phyloP scores from a whole-genome alignment of 495 filamentous ascomycete genomes.

The Trichocladium uniseriatum region DNA sequence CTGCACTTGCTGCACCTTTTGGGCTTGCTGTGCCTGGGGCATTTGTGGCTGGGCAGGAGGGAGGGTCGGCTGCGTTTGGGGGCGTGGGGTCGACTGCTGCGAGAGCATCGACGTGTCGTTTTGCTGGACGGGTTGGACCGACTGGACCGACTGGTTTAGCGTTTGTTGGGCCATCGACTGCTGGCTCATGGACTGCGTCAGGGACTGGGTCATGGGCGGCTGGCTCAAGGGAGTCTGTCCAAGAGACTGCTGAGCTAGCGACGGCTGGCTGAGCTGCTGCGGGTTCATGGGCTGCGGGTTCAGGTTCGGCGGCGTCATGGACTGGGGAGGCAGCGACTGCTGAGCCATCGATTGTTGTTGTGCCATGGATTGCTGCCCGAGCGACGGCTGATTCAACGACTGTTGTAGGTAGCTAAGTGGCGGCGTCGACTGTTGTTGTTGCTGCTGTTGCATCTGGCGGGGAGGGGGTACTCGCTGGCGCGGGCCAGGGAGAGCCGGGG shows the following conservation, averaged over 20 bases:
- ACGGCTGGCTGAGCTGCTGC: conserved; percentile 17
- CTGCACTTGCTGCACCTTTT: conserved; percentile 29
- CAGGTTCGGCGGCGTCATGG: conserved; percentile 15
- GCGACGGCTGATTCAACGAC: conserved; percentile 23
- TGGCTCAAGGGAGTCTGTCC: conserved; percentile 13
- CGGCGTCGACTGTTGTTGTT: conserved; percentile 21
- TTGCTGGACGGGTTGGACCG: conserved; percentile 22
- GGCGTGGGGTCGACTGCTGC: conserved; percentile 20
- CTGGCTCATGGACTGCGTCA: conserved; percentile 14
- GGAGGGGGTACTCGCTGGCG: conserved; percentile 29
- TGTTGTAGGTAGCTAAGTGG: conserved; percentile 29
- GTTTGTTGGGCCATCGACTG: conserved; percentile 13
- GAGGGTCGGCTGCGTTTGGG: conserved; percentile 20
- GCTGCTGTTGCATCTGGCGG: conserved; percentile 26
- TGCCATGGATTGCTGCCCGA: conserved; percentile 4
- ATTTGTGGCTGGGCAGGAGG: conserved; percentile 19
- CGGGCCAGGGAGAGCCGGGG: conserved; percentile 31
- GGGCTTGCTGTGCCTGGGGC: conserved; percentile 26
- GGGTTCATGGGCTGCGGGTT: conserved; percentile 9
- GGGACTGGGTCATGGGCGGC: conserved; percentile 6
- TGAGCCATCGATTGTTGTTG: conserved; percentile 17
- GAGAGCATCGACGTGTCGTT: conserved; percentile 24
- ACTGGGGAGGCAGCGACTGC: conserved; percentile 14
- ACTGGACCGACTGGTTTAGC: conserved; percentile 11
- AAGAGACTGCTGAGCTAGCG: not conserved